Evolutionary conservation across 1,284 basidiomycete genomes (phyloP).

Genomic region (Coniferiporia sulphurascens): DNA sequence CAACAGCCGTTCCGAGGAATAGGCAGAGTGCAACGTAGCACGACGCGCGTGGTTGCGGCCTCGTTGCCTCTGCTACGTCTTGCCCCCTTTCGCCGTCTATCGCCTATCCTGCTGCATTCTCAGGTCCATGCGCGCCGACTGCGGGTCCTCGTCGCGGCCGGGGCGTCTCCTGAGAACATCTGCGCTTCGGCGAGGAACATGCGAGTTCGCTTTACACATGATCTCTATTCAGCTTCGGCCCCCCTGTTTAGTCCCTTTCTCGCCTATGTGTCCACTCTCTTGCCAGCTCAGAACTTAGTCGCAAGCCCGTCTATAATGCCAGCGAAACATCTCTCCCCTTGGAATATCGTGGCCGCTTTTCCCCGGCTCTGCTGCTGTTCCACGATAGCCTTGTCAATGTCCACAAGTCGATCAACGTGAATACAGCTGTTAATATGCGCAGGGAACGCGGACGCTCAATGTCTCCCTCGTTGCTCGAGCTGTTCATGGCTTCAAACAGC

Average conservation of each 20-base stretch:
- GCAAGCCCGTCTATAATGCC: constrained; percentile 2
- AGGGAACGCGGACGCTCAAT: not conserved
- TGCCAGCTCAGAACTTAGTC: constrained; percentile 16
- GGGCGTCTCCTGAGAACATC: constrained; percentile 16
- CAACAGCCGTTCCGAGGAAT: constrained; percentile 3
- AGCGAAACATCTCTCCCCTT: not conserved
- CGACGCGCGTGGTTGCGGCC: not conserved
- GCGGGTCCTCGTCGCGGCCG: constrained; percentile 1
- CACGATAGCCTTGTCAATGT: not conserved
- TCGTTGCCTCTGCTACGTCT: not conserved
- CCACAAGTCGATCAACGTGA: not conserved
- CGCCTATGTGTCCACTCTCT: not conserved
- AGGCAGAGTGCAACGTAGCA: constrained; percentile 12
- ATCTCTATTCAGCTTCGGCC: not conserved
- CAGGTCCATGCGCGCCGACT: not conserved
- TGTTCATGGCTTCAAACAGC: not conserved
- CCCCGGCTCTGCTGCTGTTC: constrained; percentile 3
- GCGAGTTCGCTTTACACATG: not conserved
- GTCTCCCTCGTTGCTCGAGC: not conserved
- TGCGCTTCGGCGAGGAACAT: constrained; percentile 3
- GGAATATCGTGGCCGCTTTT: not conserved
- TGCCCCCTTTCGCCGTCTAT: not conserved
- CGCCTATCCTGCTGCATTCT: not conserved
- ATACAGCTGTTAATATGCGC: not conserved
- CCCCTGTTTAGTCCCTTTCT: not conserved